Evolutionary conservation across 192 early-diverging fungal genomes (phyloP).

Genomic region (Coemansia sp.): DNA sequence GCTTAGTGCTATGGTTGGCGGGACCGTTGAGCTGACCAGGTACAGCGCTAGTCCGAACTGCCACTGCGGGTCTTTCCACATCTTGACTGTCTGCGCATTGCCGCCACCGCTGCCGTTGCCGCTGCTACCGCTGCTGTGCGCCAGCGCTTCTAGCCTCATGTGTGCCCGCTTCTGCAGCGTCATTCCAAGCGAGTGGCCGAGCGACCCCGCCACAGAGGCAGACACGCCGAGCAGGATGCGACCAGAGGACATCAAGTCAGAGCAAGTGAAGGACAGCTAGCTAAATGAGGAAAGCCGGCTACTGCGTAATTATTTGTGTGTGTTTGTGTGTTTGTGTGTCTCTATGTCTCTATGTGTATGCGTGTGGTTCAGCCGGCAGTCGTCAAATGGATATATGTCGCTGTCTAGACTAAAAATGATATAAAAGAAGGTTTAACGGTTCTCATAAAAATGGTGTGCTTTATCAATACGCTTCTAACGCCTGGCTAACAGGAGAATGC

Average conservation of each 20-base stretch:
- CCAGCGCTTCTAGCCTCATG: conserved; percentile 34
- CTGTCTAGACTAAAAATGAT: too few species aligned
- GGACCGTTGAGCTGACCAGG: conserved; percentile 66
- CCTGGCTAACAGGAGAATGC: too few species aligned
- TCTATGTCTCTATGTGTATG: too few species aligned
- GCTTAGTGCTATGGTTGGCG: conserved; percentile 69
- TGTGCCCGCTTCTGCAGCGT: conserved; percentile 75
- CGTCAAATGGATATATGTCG: too few species aligned
- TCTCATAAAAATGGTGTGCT: conserved; percentile 3
- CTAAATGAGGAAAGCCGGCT: too few species aligned
- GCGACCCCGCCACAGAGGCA: conserved; percentile 62
- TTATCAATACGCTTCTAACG: too few species aligned
- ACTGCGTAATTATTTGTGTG: too few species aligned
- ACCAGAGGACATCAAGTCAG: conserved; percentile 20
- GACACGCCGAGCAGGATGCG: conserved; percentile 55
- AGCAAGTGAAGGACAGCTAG: too few species aligned
- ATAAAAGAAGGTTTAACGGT: too few species aligned
- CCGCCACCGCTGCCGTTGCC: background rate
- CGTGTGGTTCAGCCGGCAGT: too few species aligned
- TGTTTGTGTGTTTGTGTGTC: too few species aligned
- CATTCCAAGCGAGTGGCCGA: conserved; percentile 71
- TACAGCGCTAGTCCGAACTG: conserved; percentile 64
- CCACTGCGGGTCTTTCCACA: conserved; percentile 61
- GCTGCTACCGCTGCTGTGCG: conserved; percentile 6
- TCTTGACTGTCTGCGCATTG: background rate